Evolutionary conservation across 306 rosid genomes (phyloP).

Genomic region (Styphnolobium japonicum): DNA sequence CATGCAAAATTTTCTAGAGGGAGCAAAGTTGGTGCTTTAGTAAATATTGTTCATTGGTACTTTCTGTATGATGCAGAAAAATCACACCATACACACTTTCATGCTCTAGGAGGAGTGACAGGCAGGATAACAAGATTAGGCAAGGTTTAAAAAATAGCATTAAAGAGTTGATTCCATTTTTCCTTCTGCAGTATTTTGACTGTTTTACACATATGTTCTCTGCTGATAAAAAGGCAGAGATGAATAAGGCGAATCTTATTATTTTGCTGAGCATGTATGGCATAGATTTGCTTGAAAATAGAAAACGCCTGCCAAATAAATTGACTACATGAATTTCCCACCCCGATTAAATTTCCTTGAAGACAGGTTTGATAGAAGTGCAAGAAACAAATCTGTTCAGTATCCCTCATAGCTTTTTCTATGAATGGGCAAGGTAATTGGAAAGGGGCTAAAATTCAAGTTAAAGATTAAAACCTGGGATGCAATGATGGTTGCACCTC

Average conservation of each 20-base stretch:
- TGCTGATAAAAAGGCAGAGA: neutral
- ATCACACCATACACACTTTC: neutral
- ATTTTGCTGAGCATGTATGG: neutral
- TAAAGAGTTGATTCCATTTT: neutral
- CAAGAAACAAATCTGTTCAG: neutral
- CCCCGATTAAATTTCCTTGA: neutral
- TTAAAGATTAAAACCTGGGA: constrained; percentile 43
- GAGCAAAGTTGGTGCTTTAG: neutral
- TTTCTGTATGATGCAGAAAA: neutral
- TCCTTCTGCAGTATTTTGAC: neutral
- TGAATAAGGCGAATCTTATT: neutral
- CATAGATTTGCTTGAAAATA: neutral
- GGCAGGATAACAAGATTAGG: neutral
- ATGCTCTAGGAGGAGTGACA: neutral
- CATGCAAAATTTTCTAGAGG: neutral
- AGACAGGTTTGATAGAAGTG: neutral
- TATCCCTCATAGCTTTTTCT: neutral
- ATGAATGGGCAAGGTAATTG: neutral
- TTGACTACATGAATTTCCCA: neutral
- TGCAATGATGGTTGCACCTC: constrained; percentile 60
- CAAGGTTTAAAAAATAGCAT: neutral
- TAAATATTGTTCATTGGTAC: neutral
- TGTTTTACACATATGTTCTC: neutral
- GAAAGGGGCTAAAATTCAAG: neutral
- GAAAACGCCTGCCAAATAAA: neutral